Base-by-base conservation (phyloP, 2,329 filamentous ascomycete genomes). In the Hyphodiscus sp. region DNA sequence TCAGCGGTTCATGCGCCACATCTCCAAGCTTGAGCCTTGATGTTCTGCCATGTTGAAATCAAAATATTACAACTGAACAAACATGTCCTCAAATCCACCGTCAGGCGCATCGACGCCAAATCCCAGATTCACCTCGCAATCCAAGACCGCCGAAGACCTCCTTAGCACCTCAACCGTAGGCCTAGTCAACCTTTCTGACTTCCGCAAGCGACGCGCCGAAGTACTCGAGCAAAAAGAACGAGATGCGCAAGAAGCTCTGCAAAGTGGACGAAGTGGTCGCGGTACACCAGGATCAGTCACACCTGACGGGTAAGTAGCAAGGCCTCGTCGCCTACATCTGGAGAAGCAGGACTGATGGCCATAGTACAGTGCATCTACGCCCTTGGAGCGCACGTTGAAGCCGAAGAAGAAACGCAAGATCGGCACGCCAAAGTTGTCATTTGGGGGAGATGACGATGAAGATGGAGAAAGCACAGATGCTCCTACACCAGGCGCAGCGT, bases 181-280 rank as follows among this genome's bases (percentile, higher is more conserved):
- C 42, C 84, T 99, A 2, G 92, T 97, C 50, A 83, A 89, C 54
- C 84, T 96, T 44, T 90, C 89, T 60, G 94, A 97, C 68, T 97
- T 95, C 70, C 90, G 92, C 71, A 97, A 99, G 74, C 85, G 94
- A 55, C 89, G 92, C 70, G 91, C 91, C 63, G 90, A 96, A 71
- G 89, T 91, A n/a, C 76, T 96, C 47, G 92, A 96, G 70, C 85
- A 89, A 67, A 92, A 94, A 67, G 89, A 94, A 67, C 82, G 87
- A 65, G 89, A 94, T 65, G 85, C 82, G 13, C 83, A 85, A 65
- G 86, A 89, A 61, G 78, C 76, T 42, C 75, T 79, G 11, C 71
- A 72, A 1, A 68, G 71, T 3, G 51, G 51, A 18, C 51, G 53
- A 19, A 63, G 59, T 43, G 61, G 57, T 9, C 53, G 55, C 10